phyloP scores from a whole-genome alignment of 163 green algal genomes.

The Prototheca cutis region DNA sequence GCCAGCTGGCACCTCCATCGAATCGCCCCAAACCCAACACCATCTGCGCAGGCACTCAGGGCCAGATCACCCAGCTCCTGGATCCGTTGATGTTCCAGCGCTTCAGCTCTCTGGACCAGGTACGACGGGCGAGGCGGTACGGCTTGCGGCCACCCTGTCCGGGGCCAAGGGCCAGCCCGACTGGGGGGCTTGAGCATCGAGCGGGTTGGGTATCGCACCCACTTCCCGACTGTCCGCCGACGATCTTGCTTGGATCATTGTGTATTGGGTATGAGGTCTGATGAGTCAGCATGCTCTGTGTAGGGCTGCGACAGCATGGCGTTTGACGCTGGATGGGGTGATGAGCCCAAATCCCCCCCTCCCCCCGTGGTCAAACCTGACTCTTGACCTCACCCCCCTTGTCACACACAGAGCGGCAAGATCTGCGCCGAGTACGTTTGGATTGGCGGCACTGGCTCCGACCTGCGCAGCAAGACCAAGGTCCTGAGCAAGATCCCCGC shows the following conservation, averaged over 20 bases:
- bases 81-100: conserved; percentile 17
- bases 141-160: not conserved
- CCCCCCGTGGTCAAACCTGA: no score
- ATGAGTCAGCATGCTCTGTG: not conserved
- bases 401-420: conserved; percentile 46
- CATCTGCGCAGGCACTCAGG: conserved; percentile 5
- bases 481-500: conserved; percentile 25
- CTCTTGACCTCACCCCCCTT: not conserved
- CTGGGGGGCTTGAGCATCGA: not conserved
- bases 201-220: no score
- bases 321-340: no score
- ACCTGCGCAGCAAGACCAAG: conserved; percentile 79
- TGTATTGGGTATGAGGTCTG: not conserved
- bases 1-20: no score
- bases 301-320: no score
- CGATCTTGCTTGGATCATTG: not conserved
- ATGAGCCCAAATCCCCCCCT: no score
- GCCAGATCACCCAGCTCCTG: conserved; percentile 21
- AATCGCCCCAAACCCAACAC: no score
- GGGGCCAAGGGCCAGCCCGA: no score
- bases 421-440: conserved; percentile 72
- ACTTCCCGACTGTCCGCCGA: no score
- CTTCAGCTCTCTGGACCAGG: conserved; percentile 21
- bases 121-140: not conserved
- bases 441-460: conserved; percentile 30